Percentiles rank a stretch among this genome's conserved stretches.
These are phyloP conservation scores for Ceratobasidium sp. DNA, from an alignment of 1,284 basidiomycete species.

Conservation along the genomic window DNA sequence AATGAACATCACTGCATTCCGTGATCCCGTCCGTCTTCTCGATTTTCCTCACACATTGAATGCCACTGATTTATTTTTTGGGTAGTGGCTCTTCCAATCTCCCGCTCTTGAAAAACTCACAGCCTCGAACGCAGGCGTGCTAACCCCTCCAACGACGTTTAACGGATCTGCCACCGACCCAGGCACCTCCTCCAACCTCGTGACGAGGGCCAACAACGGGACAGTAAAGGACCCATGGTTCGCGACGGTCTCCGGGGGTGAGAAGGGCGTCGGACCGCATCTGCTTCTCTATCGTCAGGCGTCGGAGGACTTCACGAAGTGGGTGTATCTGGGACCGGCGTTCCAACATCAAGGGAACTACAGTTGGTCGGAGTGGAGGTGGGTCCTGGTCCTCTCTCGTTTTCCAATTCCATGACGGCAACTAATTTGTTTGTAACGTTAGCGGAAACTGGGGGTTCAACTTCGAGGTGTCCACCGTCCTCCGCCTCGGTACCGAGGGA, in stretches of 20 bases:
- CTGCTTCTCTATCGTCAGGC: slow-evolving; percentile 34
- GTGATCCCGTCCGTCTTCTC: slow-evolving; percentile 24
- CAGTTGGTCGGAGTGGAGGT: slow-evolving; percentile 36
- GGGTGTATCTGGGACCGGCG: slow-evolving; percentile 34
- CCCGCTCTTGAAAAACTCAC: slow-evolving; percentile 22
- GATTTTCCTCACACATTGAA: background rate
- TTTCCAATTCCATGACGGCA: too few relatives aligned
- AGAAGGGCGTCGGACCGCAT: slow-evolving; percentile 32
- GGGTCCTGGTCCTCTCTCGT: background rate
- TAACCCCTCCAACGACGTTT: slow-evolving; percentile 22
- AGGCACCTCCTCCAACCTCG: background rate
- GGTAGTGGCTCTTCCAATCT: slow-evolving; percentile 40
- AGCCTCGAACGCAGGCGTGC: slow-evolving; percentile 18
- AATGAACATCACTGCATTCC: slow-evolving; percentile 36
- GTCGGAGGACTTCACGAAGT: slow-evolving; percentile 36
- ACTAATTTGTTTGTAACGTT: background rate
- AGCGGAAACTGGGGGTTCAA: slow-evolving; percentile 40
- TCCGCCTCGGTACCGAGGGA: slow-evolving; percentile 37
- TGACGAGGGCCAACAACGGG: slow-evolving; percentile 1
- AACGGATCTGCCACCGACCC: slow-evolving; percentile 26
- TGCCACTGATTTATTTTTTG: background rate
- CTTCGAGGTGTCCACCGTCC: slow-evolving; percentile 35
- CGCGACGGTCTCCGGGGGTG: slow-evolving; percentile 35
- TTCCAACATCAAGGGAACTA: slow-evolving; percentile 20
- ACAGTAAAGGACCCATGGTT: slow-evolving; percentile 32